These are phyloP conservation scores for Yarrowia osloensis DNA, from an alignment of 805 yeast species.

Conservation along the genomic window DNA sequence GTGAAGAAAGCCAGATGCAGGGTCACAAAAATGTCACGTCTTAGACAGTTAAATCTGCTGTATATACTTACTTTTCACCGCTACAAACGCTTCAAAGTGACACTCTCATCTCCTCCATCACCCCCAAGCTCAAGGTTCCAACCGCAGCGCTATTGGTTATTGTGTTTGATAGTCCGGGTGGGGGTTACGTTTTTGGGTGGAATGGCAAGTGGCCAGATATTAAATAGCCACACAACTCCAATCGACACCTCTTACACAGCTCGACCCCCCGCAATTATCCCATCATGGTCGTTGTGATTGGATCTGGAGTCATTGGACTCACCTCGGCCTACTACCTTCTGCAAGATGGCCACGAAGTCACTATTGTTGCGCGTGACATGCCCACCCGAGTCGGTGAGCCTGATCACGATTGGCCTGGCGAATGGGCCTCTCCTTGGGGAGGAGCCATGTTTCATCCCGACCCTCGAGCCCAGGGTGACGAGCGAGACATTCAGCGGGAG, in stretches of 20 bases:
- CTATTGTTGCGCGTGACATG: constrained; percentile 35
- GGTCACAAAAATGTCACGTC: no score
- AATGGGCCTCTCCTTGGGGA: constrained; percentile 38
- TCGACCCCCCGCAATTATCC: neutral
- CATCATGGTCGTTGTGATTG: constrained; percentile 10
- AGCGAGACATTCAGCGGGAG: constrained; percentile 29
- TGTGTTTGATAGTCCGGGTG: constrained; percentile 1
- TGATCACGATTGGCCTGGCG: constrained; percentile 35
- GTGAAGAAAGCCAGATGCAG: neutral
- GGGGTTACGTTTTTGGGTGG: neutral
- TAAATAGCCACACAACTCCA: neutral
- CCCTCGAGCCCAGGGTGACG: constrained; percentile 2
- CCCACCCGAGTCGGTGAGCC: constrained; percentile 32
- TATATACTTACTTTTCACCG: neutral
- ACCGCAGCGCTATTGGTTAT: neutral
- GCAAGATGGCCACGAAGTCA: constrained; percentile 30
- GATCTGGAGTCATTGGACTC: constrained; percentile 28
- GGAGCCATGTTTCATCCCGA: constrained; percentile 34
- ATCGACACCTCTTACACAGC: neutral
- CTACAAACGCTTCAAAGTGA: neutral
- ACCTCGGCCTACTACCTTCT: constrained; percentile 21
- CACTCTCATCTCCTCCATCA: neutral
- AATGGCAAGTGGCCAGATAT: neutral
- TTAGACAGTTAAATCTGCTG: neutral
- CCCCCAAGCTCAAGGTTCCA: constrained; percentile 13